Evolutionary conservation across 2,329 filamentous ascomycete genomes (phyloP).

Genomic region (Thielaviopsis punctulata): DNA sequence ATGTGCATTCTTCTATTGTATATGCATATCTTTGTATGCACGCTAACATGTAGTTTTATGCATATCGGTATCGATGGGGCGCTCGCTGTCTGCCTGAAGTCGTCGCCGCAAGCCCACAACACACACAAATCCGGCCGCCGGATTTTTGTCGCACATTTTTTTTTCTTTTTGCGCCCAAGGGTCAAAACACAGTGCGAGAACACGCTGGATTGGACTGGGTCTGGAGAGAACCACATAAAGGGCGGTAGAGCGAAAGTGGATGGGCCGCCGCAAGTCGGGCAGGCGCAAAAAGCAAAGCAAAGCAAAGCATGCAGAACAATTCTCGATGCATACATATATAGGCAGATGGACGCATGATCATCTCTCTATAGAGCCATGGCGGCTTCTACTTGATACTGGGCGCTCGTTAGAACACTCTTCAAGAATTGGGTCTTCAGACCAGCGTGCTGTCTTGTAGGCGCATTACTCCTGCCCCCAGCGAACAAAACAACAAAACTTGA

Average conservation of each 20-base stretch:
- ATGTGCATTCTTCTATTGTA: no score
- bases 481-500: not conserved
- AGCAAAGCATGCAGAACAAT: not conserved
- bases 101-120: not conserved
- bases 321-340: not conserved
- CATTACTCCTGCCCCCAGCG: not conserved
- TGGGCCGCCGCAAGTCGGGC: no score
- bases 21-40: no score
- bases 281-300: not conserved
- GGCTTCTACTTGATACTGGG: no score
- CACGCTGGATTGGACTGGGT: slow-evolving; percentile 5
- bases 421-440: no score
- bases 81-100: not conserved
- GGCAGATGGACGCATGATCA: no score
- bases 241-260: not conserved
- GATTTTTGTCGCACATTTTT: slow-evolving; percentile 12
- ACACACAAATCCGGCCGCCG: not conserved
- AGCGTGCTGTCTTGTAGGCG: no score
- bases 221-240: slow-evolving; percentile 10
- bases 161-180: slow-evolving; percentile 12
- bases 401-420: no score
- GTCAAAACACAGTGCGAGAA: slow-evolving; percentile 10
- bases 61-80: no score
- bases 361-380: no score
- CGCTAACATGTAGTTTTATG: no score